A percentile compares a stretch with the other conserved stretches of the same genome.
phyloP scores from a whole-genome alignment of 257 asterid genomes.

The Ilex asprella region DNA sequence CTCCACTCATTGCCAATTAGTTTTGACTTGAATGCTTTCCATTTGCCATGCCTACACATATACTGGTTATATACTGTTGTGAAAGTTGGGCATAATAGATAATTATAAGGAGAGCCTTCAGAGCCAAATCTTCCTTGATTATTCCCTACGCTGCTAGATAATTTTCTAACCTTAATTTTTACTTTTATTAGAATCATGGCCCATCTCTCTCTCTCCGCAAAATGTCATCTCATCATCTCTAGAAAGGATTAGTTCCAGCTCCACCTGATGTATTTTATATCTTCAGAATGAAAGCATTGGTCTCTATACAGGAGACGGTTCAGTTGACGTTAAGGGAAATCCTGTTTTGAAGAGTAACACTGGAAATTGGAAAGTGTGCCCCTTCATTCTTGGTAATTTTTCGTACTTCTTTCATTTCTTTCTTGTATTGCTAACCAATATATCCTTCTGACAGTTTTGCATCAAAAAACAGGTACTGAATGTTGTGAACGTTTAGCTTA shows the following conservation, averaged over 20 bases:
- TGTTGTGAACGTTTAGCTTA: slow-evolving; percentile 97
- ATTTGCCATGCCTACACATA: too few species aligned
- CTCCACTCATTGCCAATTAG: too few species aligned
- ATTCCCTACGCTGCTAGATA: neutral
- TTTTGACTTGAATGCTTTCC: too few species aligned
- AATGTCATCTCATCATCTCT: neutral
- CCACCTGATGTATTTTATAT: neutral
- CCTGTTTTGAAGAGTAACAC: slow-evolving; percentile 83
- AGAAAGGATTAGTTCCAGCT: neutral
- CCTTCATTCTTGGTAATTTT: slow-evolving; percentile 71
- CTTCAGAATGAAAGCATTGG: slow-evolving; percentile 42
- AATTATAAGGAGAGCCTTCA: neutral
- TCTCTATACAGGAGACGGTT: slow-evolving; percentile 82
- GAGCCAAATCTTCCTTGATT: neutral
- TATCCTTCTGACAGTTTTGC: slow-evolving; percentile 3
- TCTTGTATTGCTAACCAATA: neutral
- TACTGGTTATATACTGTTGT: too few species aligned
- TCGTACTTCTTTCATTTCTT: neutral
- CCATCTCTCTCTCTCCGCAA: neutral
- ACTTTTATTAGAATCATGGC: neutral
- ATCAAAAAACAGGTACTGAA: slow-evolving; percentile 69
- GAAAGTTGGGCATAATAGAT: too few species aligned
- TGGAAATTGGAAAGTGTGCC: slow-evolving; percentile 98
- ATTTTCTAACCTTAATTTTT: too few species aligned
- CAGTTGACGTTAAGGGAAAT: slow-evolving; percentile 86